Base-by-base conservation (phyloP, 2,329 filamentous ascomycete species). In the Calonectria hawksworthii region DNA sequence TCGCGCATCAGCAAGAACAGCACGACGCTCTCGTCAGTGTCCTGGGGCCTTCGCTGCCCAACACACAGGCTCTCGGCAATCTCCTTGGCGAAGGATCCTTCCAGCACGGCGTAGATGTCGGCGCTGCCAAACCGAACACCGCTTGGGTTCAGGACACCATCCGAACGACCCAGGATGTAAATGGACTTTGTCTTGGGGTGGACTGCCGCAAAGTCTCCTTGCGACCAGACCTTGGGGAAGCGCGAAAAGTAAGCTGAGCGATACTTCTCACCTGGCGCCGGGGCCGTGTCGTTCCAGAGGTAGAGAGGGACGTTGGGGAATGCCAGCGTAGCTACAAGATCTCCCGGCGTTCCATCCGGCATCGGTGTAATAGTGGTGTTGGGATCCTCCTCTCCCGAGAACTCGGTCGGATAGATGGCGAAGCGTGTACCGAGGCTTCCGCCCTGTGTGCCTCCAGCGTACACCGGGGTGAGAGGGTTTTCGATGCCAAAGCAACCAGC, bases 101-200 rank as follows among this genome's bases (percentile, higher is more conserved):
- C 93, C 5, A 96, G 84, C 1, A 96, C 93, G 16, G 89, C 90
- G 83, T 97, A 98, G 41, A 97, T 94, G 83, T 97, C 95, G 0
- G 94, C 92, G 6, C 92, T 94, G 0, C 95, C 95, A 80, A 97
- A 98, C 0, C 95, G 89, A 14, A 97, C 92, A 0, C 95, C 95
- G 9, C 90, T 92, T 0, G 95, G 95, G 81, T 97, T 97, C 67
- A 97, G 85, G 2, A 97, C 94, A 16, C 94, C 95, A 80, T 97
- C 95, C 2, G 92, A 93, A 2, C 94, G 89, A 1, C 94, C 94
- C 0, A 95, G 88, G 78, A 96, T 93, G 16, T 90, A 83, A 8
- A 95, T 83, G 59, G 91, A 90, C 9, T 91, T 90, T 1, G 94
- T 96, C 5, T 85, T 77, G 0, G 94, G 94, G 80, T 96, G 92